Evolutionary conservation across 371 early-diverging fungal species (phyloP).

Genomic region (Coemansia sp.): DNA sequence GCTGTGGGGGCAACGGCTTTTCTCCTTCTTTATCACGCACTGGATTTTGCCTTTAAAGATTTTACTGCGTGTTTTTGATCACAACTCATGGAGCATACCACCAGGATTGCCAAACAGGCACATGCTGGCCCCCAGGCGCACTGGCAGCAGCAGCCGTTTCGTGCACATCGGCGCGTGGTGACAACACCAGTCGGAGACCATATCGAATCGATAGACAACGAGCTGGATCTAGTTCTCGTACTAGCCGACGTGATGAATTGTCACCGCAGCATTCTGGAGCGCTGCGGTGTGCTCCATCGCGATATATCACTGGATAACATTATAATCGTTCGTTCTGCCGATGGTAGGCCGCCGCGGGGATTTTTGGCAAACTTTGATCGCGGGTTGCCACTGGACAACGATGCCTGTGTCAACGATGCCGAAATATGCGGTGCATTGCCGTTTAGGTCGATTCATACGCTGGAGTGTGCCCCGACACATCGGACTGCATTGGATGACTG

Average conservation of each 20-base stretch:
- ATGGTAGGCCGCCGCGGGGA: background rate
- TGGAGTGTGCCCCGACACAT: background rate
- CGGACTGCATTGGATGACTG: background rate
- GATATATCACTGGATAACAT: background rate
- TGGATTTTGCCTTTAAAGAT: too few relatives aligned
- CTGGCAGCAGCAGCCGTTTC: background rate
- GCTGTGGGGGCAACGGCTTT: too few relatives aligned
- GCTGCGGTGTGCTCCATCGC: background rate
- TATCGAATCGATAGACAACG: background rate
- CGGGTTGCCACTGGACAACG: too few relatives aligned
- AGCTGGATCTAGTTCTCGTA: background rate
- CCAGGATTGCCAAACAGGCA: background rate
- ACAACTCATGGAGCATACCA: too few relatives aligned
- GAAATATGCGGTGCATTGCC: background rate
- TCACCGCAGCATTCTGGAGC: background rate
- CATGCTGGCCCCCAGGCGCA: background rate
- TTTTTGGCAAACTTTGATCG: background rate
- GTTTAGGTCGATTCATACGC: background rate
- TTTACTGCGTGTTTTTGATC: too few relatives aligned
- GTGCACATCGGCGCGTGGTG: background rate
- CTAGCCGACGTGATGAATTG: background rate
- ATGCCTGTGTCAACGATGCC: background rate
- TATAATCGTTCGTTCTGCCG: background rate
- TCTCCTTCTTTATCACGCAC: too few relatives aligned
- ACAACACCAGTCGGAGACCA: background rate